Percentiles rank a stretch among this genome's conserved stretches.
Conservation (phyloP, 441 rosid genomes). For the Adansonia rubrostipa region DNA sequence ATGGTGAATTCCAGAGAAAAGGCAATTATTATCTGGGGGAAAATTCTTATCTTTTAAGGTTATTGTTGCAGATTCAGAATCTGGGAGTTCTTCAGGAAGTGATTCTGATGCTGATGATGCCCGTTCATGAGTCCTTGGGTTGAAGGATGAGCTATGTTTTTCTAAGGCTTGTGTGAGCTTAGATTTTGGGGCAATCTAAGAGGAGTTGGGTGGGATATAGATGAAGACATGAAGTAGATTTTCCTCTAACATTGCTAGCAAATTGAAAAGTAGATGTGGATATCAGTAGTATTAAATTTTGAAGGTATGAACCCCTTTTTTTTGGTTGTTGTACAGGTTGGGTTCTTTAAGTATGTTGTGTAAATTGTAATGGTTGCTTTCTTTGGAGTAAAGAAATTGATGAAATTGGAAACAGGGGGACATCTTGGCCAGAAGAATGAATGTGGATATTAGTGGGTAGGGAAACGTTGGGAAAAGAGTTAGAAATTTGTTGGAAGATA, state of each 20-base stretch:
- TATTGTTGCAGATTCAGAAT: slow-evolving; percentile 68
- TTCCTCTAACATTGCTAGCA: slow-evolving; percentile 19
- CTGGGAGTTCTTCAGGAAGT: slow-evolving; percentile 92
- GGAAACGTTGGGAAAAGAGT: slow-evolving; percentile 25
- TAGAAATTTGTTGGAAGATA: slow-evolving; percentile 23
- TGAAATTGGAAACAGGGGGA: slow-evolving; percentile 13
- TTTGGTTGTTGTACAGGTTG: slow-evolving; percentile 36
- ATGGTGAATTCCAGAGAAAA: background rate
- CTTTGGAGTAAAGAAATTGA: slow-evolving; percentile 15
- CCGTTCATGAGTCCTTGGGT: slow-evolving; percentile 40
- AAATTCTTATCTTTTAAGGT: background rate
- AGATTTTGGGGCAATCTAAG: slow-evolving; percentile 22
- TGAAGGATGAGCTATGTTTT: slow-evolving; percentile 7
- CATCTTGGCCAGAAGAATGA: slow-evolving; percentile 15
- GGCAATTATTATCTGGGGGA: too few species aligned
- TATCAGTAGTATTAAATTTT: slow-evolving; percentile 11
- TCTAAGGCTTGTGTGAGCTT: slow-evolving; percentile 4
- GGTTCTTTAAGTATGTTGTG: slow-evolving; percentile 29
- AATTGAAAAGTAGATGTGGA: slow-evolving; percentile 6
- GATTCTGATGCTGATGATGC: slow-evolving; percentile 86
- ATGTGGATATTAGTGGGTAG: slow-evolving; percentile 23
- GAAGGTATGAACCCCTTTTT: background rate
- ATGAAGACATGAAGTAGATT: slow-evolving; percentile 28
- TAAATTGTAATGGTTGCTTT: slow-evolving; percentile 17
- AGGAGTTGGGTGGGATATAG: slow-evolving; percentile 11